Percentiles rank a stretch among this genome's conserved stretches.
phyloP scores from a whole-genome alignment of 768 basidiomycete species.

The Vararia minispora region DNA sequence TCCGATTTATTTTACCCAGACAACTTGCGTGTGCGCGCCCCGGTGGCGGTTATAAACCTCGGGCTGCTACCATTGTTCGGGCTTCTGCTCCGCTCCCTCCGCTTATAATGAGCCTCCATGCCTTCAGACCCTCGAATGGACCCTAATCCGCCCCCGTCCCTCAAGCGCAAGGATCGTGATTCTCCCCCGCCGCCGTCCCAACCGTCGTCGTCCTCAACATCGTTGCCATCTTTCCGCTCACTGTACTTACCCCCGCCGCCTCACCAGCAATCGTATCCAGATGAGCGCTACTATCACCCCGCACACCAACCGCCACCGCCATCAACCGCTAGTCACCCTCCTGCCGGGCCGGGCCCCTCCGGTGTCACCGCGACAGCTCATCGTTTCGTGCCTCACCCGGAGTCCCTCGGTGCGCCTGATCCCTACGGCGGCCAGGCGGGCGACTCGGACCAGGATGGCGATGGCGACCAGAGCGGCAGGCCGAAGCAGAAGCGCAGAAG shows the following conservation, averaged over 20 bases:
- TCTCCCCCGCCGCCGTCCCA: constrained; percentile 10
- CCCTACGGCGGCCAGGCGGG: constrained; percentile 22
- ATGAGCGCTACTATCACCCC: constrained; percentile 9
- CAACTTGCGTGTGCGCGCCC: too few species aligned
- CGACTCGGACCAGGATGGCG: constrained; percentile 50
- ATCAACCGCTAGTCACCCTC: neutral
- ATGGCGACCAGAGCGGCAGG: constrained; percentile 35
- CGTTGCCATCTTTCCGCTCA: constrained; percentile 14
- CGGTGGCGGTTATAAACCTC: too few species aligned
- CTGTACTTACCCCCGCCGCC: constrained; percentile 13
- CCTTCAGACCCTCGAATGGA: constrained; percentile 11
- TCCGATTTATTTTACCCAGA: too few species aligned
- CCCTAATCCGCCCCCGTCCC: constrained; percentile 7
- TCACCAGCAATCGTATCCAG: constrained; percentile 8
- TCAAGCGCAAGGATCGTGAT: constrained; percentile 15
- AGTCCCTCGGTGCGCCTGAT: neutral
- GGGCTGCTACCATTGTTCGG: too few species aligned
- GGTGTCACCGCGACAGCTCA: neutral
- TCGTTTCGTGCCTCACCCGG: neutral
- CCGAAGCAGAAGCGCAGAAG: constrained; percentile 77
- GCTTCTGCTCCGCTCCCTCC: constrained; percentile 6
- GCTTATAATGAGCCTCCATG: constrained; percentile 7
- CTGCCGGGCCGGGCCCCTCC: constrained; percentile 3
- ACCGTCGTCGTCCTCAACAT: constrained; percentile 12
- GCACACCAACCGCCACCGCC: constrained; percentile 5